A percentile compares a stretch with the other conserved stretches of the same genome.
Evolutionary conservation across 306 rosid genomes (phyloP).

Genomic region (Abrus pulchellus): DNA sequence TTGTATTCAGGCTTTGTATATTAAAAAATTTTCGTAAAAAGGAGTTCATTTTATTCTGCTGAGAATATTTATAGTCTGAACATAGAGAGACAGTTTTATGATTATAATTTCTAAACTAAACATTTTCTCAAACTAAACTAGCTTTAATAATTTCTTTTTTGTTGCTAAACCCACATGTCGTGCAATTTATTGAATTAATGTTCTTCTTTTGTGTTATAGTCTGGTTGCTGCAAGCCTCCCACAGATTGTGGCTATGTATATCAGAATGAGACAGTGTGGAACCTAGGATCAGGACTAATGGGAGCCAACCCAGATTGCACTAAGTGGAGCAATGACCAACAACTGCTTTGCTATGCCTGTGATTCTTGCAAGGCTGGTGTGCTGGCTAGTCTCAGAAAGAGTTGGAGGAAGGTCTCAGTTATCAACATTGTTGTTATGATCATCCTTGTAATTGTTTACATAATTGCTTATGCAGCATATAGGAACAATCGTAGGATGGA

Average conservation of each 20-base stretch:
- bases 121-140: background rate
- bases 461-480: constrained; percentile 80
- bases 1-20: too few species aligned
- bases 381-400: constrained; percentile 81
- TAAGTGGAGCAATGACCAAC: constrained; percentile 82
- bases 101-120: too few species aligned
- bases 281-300: constrained; percentile 46
- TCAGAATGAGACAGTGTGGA: constrained; percentile 79
- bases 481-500: constrained; percentile 80
- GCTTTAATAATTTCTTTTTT: too few species aligned
- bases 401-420: constrained; percentile 95
- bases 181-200: background rate
- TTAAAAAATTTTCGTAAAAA: too few species aligned
- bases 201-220: constrained; percentile 51
- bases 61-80: too few species aligned
- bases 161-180: background rate
- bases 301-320: constrained; percentile 63
- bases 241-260: constrained; percentile 73
- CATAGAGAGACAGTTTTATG: too few species aligned
- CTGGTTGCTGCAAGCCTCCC: constrained; percentile 99
- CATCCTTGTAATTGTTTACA: constrained; percentile 74
- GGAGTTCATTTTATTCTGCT: too few species aligned
- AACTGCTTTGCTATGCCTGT: constrained; percentile 74
- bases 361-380: constrained; percentile 93
- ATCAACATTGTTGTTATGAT: constrained; percentile 80